These are phyloP conservation scores for Colletotrichum musicola DNA, from an alignment of 2,329 filamentous ascomycete species.

Conservation along the genomic window DNA sequence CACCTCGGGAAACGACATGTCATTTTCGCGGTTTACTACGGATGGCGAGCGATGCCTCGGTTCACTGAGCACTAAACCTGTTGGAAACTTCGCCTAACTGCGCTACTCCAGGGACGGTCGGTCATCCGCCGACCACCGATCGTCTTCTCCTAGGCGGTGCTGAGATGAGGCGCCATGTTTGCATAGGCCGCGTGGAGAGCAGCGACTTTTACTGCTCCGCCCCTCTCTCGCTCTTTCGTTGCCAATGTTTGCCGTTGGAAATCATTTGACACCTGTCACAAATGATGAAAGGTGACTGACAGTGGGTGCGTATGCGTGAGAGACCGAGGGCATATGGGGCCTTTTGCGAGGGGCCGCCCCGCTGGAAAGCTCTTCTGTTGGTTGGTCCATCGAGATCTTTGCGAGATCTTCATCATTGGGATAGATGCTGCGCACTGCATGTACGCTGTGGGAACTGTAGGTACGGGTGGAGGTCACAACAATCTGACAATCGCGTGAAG, in stretches of 20 bases:
- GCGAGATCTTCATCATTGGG: constrained; percentile 24
- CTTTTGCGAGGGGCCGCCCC: not conserved
- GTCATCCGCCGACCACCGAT: constrained; percentile 27
- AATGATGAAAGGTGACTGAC: constrained; percentile 11
- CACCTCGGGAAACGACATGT: constrained; percentile 18
- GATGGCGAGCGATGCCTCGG: constrained; percentile 1
- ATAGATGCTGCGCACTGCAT: too few relatives aligned
- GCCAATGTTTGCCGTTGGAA: not conserved
- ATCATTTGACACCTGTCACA: constrained; percentile 24
- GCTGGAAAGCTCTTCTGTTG: constrained; percentile 10
- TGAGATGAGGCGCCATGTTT: constrained; percentile 8
- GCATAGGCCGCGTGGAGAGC: constrained; percentile 14
- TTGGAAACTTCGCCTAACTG: constrained; percentile 8
- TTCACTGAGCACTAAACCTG: constrained; percentile 1
- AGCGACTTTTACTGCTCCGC: not conserved
- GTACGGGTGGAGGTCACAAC: not conserved
- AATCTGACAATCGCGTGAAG: constrained; percentile 19
- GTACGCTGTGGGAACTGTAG: not conserved
- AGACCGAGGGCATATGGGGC: too few relatives aligned
- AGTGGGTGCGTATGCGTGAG: too few relatives aligned
- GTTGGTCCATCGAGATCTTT: constrained; percentile 32
- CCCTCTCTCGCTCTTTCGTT: not conserved
- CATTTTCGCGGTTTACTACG: constrained; percentile 9
- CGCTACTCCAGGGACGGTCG: constrained; percentile 10
- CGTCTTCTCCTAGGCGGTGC: not conserved